Base-by-base conservation (phyloP, 2,329 filamentous ascomycete genomes). In the Diaporthe vexans region DNA sequence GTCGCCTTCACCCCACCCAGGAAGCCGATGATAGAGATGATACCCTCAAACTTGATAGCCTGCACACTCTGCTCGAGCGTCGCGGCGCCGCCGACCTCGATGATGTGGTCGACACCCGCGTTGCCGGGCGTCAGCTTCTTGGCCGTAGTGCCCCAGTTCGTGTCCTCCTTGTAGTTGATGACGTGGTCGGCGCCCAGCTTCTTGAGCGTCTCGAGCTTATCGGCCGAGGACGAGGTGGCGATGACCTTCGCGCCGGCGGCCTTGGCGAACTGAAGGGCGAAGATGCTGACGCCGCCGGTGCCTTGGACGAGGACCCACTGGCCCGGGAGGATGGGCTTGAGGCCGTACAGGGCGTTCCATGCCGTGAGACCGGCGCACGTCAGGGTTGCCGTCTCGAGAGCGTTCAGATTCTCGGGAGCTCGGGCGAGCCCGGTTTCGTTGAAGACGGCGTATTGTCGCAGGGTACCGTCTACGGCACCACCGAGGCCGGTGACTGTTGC, bases 241-340 rank as follows among this genome's bases (percentile, higher is more conserved):
- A 91, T 89, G 68, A 91, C 88, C 9, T 80, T 85, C 0, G 89
- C 90, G 37, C 89, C 89, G 0, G 85, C 85, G 0, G 88, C 88
- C 73, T 81, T 78, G 52, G 84, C 84, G 65, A 85, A 81, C 81
- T 89, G 92, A n/a, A 93, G 81, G 4, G 88, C 92, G 74, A 93
- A 93, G 75, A 93, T 86, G 76, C 87, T 90, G 10, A 94, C 92
- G 74, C 92, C 92, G 26, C 92, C 92, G 0, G 91, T 94, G n/a
- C 92, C 92, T 81, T 94, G 91, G 1, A 91, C 91, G 46, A 94
- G 85, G 4, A 94, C 91, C 78, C 81, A 86, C 75, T 89, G 82
- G 5, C 91, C 91, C 0, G 89, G 87, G 78, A 86, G 85, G 74
- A 92, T 76, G 33, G 84, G 83, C 77, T 82, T 82, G 40, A 91